Conservation (phyloP, 345 rosid genomes). For the Hibiscus syriacus region DNA sequence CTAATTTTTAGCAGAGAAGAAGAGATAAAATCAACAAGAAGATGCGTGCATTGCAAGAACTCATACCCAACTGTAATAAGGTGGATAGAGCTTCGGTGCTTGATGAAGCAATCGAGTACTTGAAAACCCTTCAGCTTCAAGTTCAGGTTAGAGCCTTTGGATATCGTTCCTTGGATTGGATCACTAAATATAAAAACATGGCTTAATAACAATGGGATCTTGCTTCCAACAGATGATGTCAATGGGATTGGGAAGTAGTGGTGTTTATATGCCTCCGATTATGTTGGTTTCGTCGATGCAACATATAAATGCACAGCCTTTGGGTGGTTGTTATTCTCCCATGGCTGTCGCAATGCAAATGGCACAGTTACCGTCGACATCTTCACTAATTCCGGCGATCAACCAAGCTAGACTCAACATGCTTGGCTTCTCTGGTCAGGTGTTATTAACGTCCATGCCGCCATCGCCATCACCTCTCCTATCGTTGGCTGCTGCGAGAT, state of each 20-base stretch:
- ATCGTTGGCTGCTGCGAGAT: conserved; percentile 12
- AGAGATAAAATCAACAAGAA: conserved; percentile 57
- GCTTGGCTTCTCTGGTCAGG: conserved; percentile 21
- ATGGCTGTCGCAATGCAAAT: conserved; percentile 28
- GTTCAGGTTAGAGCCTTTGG: conserved; percentile 36
- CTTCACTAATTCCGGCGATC: conserved; percentile 18
- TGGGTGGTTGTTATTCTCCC: conserved; percentile 22
- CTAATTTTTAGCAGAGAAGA: conserved; percentile 34
- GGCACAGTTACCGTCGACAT: conserved; percentile 18
- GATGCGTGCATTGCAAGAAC: conserved; percentile 54
- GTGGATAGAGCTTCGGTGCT: conserved; percentile 61
- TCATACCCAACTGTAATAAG: conserved; percentile 69
- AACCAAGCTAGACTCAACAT: conserved; percentile 15
- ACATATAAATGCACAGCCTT: conserved; percentile 22
- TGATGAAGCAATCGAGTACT: conserved; percentile 60
- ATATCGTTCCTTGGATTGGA: too few relatives aligned
- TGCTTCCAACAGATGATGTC: conserved; percentile 47
- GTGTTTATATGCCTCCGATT: conserved; percentile 31
- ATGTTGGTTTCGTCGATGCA: conserved; percentile 29
- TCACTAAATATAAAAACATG: too few relatives aligned
- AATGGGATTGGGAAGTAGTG: conserved; percentile 38
- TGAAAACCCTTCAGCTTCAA: conserved; percentile 65
- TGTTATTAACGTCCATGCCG: conserved; percentile 16
- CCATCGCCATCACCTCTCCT: conserved; percentile 14
- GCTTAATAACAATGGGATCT: not conserved